Evolutionary conservation across 345 rosid genomes (phyloP).

Genomic region (Sapria himalayana): DNA sequence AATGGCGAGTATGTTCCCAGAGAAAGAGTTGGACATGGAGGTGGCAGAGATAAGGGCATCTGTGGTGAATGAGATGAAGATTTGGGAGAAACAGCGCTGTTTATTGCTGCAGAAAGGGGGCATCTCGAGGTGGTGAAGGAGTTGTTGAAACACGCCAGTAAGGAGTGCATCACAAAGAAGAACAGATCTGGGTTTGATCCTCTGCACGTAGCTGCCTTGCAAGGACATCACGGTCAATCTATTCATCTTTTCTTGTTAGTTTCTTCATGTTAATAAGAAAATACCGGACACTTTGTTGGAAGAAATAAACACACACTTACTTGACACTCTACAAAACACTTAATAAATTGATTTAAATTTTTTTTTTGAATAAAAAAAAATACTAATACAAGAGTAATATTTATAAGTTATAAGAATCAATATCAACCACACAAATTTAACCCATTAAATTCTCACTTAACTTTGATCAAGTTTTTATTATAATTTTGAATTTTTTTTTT

Average conservation of each 20-base stretch:
- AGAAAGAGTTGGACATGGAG: constrained; percentile 51
- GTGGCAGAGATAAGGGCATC: constrained; percentile 69
- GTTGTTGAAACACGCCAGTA: constrained; percentile 55
- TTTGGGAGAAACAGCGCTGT: constrained; percentile 75
- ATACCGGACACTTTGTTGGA: too few relatives aligned
- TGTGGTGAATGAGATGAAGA: constrained; percentile 84
- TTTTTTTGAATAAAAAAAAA: too few relatives aligned
- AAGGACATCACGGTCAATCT: constrained; percentile 69
- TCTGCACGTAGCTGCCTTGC: constrained; percentile 66
- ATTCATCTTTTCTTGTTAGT: not conserved
- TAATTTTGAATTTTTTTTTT: too few relatives aligned
- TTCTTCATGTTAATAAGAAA: too few relatives aligned
- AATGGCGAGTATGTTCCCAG: constrained; percentile 46
- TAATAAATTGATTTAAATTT: too few relatives aligned
- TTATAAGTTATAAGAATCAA: too few relatives aligned
- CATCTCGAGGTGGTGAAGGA: constrained; percentile 79
- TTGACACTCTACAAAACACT: too few relatives aligned
- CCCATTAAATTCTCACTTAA: too few relatives aligned
- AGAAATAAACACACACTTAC: too few relatives aligned
- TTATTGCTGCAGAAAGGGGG: constrained; percentile 79
- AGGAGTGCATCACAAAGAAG: constrained; percentile 58
- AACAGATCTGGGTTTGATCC: constrained; percentile 62
- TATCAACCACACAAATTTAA: too few relatives aligned
- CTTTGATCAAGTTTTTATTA: too few relatives aligned
- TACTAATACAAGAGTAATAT: too few relatives aligned